Evolutionary conservation across 768 basidiomycete genomes (phyloP).

Genomic region (Amanita exitialis): DNA sequence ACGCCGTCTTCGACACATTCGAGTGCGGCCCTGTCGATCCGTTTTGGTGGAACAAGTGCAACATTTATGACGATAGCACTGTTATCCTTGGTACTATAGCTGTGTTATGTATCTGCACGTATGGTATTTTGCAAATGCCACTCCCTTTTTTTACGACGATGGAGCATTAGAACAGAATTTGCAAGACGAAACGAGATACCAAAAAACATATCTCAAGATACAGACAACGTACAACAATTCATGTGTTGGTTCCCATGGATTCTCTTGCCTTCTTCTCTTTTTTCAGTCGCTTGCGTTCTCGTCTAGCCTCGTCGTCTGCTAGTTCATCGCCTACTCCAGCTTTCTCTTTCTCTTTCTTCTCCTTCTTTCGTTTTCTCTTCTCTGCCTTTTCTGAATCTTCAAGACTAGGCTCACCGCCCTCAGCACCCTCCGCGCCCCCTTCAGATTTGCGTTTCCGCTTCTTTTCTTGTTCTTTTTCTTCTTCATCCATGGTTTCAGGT

Average conservation of each 20-base stretch:
- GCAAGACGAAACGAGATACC: background rate
- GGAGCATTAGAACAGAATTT: background rate
- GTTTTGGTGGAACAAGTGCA: constrained; percentile 22
- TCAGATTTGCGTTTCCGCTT: constrained; percentile 81
- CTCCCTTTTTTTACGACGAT: background rate
- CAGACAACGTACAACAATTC: background rate
- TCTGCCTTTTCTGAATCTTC: constrained; percentile 42
- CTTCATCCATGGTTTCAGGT: constrained; percentile 24
- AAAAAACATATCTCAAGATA: background rate
- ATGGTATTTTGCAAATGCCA: background rate
- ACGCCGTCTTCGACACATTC: constrained; percentile 7
- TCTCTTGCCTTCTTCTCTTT: constrained; percentile 57
- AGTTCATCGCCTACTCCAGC: constrained; percentile 30
- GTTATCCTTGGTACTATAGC: constrained; percentile 23
- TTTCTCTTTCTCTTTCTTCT: constrained; percentile 45
- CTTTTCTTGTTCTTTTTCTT: constrained; percentile 30
- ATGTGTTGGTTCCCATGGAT: constrained; percentile 28
- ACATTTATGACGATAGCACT: constrained; percentile 19
- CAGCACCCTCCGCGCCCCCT: constrained; percentile 22
- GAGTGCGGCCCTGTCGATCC: constrained; percentile 23
- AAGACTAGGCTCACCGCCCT: constrained; percentile 21
- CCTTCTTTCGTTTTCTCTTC: constrained; percentile 52
- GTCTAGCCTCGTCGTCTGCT: constrained; percentile 51
- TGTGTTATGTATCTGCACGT: background rate
- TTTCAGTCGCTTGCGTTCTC: constrained; percentile 54